Evolutionary conservation across 495 filamentous ascomycete genomes (phyloP), one percentile per base, ranked within the genome.

Genomic region (Pyronema domesticum): DNA sequence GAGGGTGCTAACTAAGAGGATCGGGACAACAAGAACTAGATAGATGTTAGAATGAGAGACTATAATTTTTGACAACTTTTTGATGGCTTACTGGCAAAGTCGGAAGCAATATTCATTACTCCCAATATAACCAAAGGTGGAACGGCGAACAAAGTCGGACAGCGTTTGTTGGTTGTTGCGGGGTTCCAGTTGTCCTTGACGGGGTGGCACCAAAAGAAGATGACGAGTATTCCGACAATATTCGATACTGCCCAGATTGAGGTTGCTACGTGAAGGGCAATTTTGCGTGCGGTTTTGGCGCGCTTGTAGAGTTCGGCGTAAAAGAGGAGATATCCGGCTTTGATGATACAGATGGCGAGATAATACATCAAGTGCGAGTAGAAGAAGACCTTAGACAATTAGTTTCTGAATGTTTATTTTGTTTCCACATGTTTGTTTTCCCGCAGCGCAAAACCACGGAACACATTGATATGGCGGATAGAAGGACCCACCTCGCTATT

Each of bases 1-100:
- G 11, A 60, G n/a, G 18, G 46, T 34, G 56, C 23, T 17, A 35
- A 60, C 10, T 3, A 58, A n/a, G 44, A 60, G 43, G 9, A 58
- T 33, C 35, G 52, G 56, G 13, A 60, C 36, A 37, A 55, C 10
- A 6, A 37, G 33, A 30, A 53, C 44, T 46, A 18, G 51, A 35
- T 37, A 57, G 5, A 30, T 30, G 23, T 30, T 30, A 30, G 23
- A 30, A 30, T 30, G 23, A 30, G 5, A 30, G 23, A 30, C 23
- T 30, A 30, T 30, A 30, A 30, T 30, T 30, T 30, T 30, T 30
- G 23, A 30, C 5, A 30, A 30, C 23, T 30, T 30, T 30, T 30
- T 30, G 23, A 30, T 30, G 23, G 5, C 45, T 13, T 14, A 48
- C 45, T 48, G 45, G 19, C 45, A 19, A 48, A 11, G 8, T 48